phyloP scores from a whole-genome alignment of 306 rosid species.

The Vigna reflexopilosa region DNA sequence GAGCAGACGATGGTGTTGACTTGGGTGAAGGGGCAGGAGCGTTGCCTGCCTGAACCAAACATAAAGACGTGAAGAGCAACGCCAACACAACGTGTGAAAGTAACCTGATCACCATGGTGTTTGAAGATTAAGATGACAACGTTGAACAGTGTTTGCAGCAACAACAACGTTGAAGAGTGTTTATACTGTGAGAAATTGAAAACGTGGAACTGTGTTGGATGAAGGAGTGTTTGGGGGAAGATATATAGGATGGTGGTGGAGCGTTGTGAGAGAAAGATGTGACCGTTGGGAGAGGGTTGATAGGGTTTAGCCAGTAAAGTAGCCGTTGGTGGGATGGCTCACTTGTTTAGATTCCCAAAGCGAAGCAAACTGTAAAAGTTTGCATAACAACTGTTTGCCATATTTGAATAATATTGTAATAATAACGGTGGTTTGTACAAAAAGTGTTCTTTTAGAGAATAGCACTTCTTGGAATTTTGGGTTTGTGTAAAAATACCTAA shows the following conservation, averaged over 20 bases:
- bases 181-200: background rate
- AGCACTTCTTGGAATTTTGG: too few species aligned
- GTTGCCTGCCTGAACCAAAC: conserved; percentile 51
- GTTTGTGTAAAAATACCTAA: too few species aligned
- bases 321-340: conserved; percentile 63
- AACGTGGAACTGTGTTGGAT: background rate
- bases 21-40: conserved; percentile 81
- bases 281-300: conserved; percentile 67
- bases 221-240: background rate
- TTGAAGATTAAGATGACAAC: conserved; percentile 12
- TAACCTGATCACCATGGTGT: conserved; percentile 43
- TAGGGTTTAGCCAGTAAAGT: conserved; percentile 55
- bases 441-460: too few species aligned
- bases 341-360: conserved; percentile 22
- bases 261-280: conserved; percentile 36
- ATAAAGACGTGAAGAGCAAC: conserved; percentile 28
- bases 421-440: too few species aligned
- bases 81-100: conserved; percentile 44
- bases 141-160: background rate
- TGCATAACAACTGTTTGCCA: too few species aligned
- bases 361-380: background rate
- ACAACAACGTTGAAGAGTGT: conserved; percentile 1
- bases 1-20: conserved; percentile 44
- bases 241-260: conserved; percentile 43
- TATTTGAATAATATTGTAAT: too few species aligned